Base-by-base conservation (phyloP, 257 asterid genomes). In the Solanum peruvianum region DNA sequence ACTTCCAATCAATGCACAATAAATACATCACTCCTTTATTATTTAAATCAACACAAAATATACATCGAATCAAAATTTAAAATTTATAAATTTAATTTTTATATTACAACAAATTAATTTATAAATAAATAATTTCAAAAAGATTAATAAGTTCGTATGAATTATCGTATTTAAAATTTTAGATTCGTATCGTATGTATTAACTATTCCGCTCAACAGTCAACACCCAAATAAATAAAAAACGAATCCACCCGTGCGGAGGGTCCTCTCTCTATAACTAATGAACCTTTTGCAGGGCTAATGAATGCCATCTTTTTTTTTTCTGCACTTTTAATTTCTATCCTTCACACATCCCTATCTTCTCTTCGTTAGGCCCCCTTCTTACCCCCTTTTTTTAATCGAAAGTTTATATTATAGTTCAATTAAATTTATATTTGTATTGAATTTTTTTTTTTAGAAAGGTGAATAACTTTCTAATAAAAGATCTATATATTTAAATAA, bases 311-410 rank as follows among this genome's bases (percentile, higher is more conserved):
- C 84, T 25, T 31, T 49, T 16, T 31, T 21, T 16, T 31, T 39
- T 16, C 29, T 29, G 85, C 44, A 80, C 85, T 29, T 80, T 80
- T 29, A 47, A 47, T 81, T 49, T 81, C 12, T 10, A 67, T 69
- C 69, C 85, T 81, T 81, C 45, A 29, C 85, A 81, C 69, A 81
- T 81, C 85, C 85, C 85, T 49, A 81, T 81, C 85, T 49, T 81
- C 69, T 81, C 45, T 81, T 9, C 3, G 6, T 49, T 49, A 9
- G 85, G 29, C 4, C 85, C 44, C 44, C 42, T 4, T 18, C 64
- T 45, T 5, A 27, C 20, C 62, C 7, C 20, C 7, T 13, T 52
- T 52, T 2, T 18, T 56, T 56, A 18, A 18, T 20, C 11, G 1
- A 2, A 7, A 18, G 0, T 18, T 18, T 6, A 1, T 56, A 56